Percentiles rank a stretch among this genome's conserved stretches.
phyloP scores from a whole-genome alignment of 23 red algal species.

The Porphyridium purpureum region DNA sequence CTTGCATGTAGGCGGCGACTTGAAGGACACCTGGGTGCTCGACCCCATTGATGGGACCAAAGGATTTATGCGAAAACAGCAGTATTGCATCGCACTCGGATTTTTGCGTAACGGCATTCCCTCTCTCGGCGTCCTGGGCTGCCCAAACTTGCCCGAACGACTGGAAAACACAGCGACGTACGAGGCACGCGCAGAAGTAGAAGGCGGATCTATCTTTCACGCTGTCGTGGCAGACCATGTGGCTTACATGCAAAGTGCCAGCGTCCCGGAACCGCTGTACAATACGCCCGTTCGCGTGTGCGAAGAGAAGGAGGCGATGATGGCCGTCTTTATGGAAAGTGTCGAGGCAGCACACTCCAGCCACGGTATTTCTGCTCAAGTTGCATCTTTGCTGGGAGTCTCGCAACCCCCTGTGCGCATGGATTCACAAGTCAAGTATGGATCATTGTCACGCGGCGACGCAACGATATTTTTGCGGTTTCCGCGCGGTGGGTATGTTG shows the following conservation, averaged over 20 bases:
- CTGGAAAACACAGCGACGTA: too few relatives aligned
- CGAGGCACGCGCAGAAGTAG: too few relatives aligned
- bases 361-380: constrained; percentile 38
- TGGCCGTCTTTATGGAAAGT: constrained; percentile 68
- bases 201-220: too few relatives aligned
- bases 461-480: constrained; percentile 81
- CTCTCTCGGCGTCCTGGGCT: constrained; percentile 70
- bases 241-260: too few relatives aligned
- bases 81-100: constrained; percentile 88
- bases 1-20: constrained; percentile 16
- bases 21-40: constrained; percentile 66
- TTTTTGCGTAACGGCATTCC: constrained; percentile 36
- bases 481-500: constrained; percentile 63
- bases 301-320: too few relatives aligned
- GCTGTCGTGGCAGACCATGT: too few relatives aligned
- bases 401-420: constrained; percentile 36
- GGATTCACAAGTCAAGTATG: constrained; percentile 91
- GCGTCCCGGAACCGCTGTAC: too few relatives aligned
- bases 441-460: constrained; percentile 67
- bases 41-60: constrained; percentile 97
- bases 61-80: constrained; percentile 72
- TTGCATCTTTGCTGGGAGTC: constrained; percentile 57
- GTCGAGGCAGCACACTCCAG: constrained; percentile 66
- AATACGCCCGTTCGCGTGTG: too few relatives aligned
- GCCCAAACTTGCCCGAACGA: constrained; percentile 72